Percentiles rank a stretch among this genome's conserved stretches.
These are phyloP conservation scores for Suillus variegatus DNA, from an alignment of 768 basidiomycete species.

Conservation along the genomic window DNA sequence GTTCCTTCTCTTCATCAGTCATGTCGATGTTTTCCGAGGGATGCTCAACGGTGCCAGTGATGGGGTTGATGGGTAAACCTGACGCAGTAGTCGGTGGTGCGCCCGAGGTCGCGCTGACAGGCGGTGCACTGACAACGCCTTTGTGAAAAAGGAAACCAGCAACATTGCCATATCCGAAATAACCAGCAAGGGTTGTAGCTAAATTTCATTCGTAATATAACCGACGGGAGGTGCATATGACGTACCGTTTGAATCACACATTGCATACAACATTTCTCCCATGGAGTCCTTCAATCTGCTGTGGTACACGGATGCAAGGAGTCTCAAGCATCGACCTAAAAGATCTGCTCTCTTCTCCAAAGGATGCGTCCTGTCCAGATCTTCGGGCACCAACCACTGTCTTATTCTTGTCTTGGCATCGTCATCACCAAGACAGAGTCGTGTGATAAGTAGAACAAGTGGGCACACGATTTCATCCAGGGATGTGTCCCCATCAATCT, in stretches of 20 bases:
- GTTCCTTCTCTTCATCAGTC: conserved; percentile 95
- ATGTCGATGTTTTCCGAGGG: conserved; percentile 54
- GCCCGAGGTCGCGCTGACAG: conserved; percentile 32
- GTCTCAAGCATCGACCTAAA: conserved; percentile 77
- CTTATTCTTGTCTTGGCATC: conserved; percentile 55
- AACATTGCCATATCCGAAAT: conserved; percentile 94
- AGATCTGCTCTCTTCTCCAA: conserved; percentile 74
- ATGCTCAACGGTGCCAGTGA: conserved; percentile 70
- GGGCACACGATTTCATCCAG: conserved; percentile 83
- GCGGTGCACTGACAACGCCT: conserved; percentile 71
- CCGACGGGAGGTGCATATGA: not conserved
- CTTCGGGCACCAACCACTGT: conserved; percentile 71
- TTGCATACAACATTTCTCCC: conserved; percentile 85
- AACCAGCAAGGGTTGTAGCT: conserved; percentile 73
- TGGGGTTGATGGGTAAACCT: conserved; percentile 70
- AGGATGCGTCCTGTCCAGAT: conserved; percentile 76
- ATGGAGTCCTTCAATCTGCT: conserved; percentile 69
- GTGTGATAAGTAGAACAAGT: conserved; percentile 71
- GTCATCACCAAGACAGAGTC: conserved; percentile 68
- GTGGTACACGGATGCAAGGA: conserved; percentile 77
- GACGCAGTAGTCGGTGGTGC: conserved; percentile 34
- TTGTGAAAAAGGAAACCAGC: conserved; percentile 94
- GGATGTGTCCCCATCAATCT: conserved; percentile 52
- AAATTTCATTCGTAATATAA: conserved; percentile 7
- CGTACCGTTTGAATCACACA: conserved; percentile 77